These are phyloP conservation scores for Magnusiomyces tetraspermus DNA, from an alignment of 1,139 yeast species.

Conservation along the genomic window DNA sequence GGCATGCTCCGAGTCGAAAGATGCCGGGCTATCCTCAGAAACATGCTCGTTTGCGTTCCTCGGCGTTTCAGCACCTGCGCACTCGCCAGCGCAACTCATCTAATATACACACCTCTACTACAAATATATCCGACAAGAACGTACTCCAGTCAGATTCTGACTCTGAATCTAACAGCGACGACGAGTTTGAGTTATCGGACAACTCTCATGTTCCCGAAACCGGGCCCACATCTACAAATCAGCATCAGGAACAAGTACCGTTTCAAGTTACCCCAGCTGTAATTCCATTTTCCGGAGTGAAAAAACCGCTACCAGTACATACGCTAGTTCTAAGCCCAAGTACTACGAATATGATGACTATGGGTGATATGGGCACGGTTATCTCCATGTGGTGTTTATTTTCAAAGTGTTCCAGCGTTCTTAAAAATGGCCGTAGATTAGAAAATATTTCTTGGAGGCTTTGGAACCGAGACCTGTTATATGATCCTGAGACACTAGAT, in stretches of 20 bases:
- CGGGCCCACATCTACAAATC: too few relatives aligned
- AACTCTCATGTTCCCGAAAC: too few relatives aligned
- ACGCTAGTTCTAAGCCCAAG: conserved; percentile 20
- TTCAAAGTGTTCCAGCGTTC: conserved; percentile 43
- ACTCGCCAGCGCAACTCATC: background rate
- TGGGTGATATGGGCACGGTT: conserved; percentile 35
- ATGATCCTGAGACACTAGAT: conserved; percentile 3
- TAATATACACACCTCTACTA: background rate
- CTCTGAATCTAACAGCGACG: too few relatives aligned
- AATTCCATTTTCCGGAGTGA: background rate
- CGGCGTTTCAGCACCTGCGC: background rate
- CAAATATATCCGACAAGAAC: background rate
- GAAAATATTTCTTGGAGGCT: conserved; percentile 54
- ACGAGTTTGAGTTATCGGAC: too few relatives aligned
- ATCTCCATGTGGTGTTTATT: conserved; percentile 44
- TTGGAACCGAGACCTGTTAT: conserved; percentile 41
- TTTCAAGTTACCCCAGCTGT: too few relatives aligned
- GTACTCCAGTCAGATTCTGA: background rate
- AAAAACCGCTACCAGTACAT: background rate
- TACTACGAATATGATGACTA: conserved; percentile 30
- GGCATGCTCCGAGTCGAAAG: background rate
- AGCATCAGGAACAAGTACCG: too few relatives aligned
- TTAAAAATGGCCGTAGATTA: conserved; percentile 45
- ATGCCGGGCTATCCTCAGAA: background rate
- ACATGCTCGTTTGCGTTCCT: background rate